phyloP scores from a whole-genome alignment of 805 yeast genomes.

The Candida quercuum region DNA sequence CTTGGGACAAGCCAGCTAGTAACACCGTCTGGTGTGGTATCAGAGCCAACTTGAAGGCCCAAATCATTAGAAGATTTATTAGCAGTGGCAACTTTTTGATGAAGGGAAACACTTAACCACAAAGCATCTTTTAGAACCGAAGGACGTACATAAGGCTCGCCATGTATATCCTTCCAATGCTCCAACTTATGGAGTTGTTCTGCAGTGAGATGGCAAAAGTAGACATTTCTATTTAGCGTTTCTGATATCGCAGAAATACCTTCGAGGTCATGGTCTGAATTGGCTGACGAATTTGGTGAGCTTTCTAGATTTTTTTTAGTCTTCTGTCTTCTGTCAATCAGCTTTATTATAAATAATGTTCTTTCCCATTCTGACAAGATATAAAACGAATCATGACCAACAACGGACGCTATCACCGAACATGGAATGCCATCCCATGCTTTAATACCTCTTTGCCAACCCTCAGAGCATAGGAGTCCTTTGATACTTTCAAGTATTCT shows the following conservation, averaged over 20 bases:
- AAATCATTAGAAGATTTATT: constrained; percentile 22
- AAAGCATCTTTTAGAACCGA: constrained; percentile 39
- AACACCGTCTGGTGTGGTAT: constrained; percentile 24
- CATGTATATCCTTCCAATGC: constrained; percentile 29
- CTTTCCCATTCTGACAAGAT: constrained; percentile 54
- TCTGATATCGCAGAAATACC: constrained; percentile 22
- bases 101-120: constrained; percentile 43
- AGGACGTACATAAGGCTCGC: constrained; percentile 33
- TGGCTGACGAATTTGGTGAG: too few relatives aligned
- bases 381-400: constrained; percentile 46
- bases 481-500: constrained; percentile 40
- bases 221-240: constrained; percentile 35
- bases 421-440: constrained; percentile 44
- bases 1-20: constrained; percentile 37
- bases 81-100: constrained; percentile 32
- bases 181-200: constrained; percentile 42
- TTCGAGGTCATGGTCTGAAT: constrained; percentile 1
- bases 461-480: constrained; percentile 41
- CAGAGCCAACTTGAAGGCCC: constrained; percentile 23
- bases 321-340: constrained; percentile 33
- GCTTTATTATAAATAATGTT: constrained; percentile 38
- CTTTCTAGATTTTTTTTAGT: neutral
- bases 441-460: constrained; percentile 42
- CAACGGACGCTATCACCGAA: constrained; percentile 35
- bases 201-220: constrained; percentile 44